Base-by-base conservation (phyloP, 768 basidiomycete genomes). In the Pulveroboletus sp. region DNA sequence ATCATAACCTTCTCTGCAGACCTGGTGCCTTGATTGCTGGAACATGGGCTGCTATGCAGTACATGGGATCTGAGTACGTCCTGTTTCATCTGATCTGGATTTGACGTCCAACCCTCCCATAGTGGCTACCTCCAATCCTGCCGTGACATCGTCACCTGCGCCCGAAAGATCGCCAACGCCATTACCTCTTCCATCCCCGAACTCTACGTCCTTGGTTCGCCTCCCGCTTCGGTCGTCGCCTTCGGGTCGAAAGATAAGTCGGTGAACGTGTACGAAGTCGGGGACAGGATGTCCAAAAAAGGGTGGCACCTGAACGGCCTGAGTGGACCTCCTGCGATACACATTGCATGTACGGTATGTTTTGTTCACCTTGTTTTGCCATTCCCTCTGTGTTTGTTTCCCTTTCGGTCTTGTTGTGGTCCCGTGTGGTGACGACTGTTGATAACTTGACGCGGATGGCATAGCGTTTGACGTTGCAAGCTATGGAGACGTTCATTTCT, bases 271-370 rank as follows among this genome's bases (percentile, higher is more conserved):
- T 76, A 91, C 49, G 90, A 90, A 59, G 86, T 99, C 1, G 95
- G 95, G 1, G 95, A 96, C 69, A 75, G 72, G 50, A 94, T 97
- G 93, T 70, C 78, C 23, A 79, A 82, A 64, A 74, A 76, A 34
- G 96, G 94, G 3, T 97, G 94, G 93, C 90, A 95, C 71, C 62
- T 99, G 55, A 97, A 92, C 61, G 93, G 84, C 13, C 66, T 99
- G 49, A 78, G 74, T 36, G 75, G 80, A 10, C 92, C 93, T 2
- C 73, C 87, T 11, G 93, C 86, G 9, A 76, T 97, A 36, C 96
- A 99, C 68, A 89, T 98, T 56, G 93, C 93, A 30, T 88, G 86
- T 69, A 99, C 95, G 59, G 92, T 95, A 60, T 59, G 87, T 61
- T 8, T 23, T 20, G 22, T 30, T 23, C 6, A 6, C n/a, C 22